Conservation (phyloP, 129 eudicot species). For the sunflower (Helianthus annuus) region DNA sequence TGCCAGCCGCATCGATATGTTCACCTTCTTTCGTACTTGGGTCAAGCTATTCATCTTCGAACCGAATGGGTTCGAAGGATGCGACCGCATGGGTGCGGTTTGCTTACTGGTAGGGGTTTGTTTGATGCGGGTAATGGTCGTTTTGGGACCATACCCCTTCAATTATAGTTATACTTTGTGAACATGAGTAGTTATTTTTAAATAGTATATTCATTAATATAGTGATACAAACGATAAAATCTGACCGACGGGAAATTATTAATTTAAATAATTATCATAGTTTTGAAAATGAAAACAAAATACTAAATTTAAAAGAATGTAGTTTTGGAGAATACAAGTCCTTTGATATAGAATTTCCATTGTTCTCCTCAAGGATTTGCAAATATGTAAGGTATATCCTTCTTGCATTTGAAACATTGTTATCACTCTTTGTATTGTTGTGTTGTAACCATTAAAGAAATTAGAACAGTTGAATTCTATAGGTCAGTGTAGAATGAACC, state of each 20-base stretch:
- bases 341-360: neutral
- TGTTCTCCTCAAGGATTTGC: neutral
- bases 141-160: too few species aligned
- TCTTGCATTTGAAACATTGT: neutral
- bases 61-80: too few species aligned
- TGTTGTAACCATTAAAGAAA: neutral
- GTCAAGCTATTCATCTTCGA: too few species aligned
- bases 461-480: neutral
- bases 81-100: too few species aligned
- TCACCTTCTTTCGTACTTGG: too few species aligned
- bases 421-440: neutral
- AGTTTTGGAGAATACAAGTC: neutral
- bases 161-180: too few species aligned
- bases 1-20: too few species aligned
- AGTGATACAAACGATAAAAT: too few species aligned
- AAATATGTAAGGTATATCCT: neutral
- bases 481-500: neutral
- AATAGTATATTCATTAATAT: too few species aligned
- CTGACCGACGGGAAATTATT: neutral
- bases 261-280: neutral
- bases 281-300: neutral
- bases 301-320: neutral
- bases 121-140: too few species aligned
- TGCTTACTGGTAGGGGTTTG: too few species aligned
- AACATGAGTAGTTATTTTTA: too few species aligned